phyloP scores from a whole-genome alignment of 345 rosid species.

The Microcos paniculata region DNA sequence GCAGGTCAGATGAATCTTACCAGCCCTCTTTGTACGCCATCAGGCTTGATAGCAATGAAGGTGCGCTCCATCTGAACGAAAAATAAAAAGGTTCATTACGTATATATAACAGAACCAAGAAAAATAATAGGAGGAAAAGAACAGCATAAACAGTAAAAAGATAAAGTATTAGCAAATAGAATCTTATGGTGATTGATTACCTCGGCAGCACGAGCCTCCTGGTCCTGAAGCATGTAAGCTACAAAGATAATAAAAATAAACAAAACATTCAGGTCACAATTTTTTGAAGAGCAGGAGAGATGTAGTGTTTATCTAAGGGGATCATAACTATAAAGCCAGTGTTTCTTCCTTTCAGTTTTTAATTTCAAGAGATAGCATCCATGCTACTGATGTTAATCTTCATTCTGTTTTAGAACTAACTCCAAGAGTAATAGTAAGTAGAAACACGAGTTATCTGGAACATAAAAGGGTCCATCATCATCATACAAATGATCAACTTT shows the following conservation, averaged over 20 bases:
- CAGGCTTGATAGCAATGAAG: slow-evolving; percentile 98
- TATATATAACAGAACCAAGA: not conserved
- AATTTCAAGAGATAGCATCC: not conserved
- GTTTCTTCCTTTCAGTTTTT: not conserved
- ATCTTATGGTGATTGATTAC: slow-evolving; percentile 31
- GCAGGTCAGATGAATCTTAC: slow-evolving; percentile 38
- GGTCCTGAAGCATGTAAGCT: slow-evolving; percentile 89
- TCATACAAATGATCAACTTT: not conserved
- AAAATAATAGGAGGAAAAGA: not conserved
- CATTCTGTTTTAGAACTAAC: not conserved
- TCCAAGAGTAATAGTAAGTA: not conserved
- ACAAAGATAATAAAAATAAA: slow-evolving; percentile 21
- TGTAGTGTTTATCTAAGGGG: not conserved
- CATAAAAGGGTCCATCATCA: slow-evolving; percentile 2
- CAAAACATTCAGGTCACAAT: not conserved
- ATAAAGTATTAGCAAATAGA: not conserved
- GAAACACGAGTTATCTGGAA: not conserved
- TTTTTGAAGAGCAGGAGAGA: not conserved
- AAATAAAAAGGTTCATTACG: not conserved
- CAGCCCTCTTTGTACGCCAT: slow-evolving; percentile 96
- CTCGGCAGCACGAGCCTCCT: slow-evolving; percentile 91
- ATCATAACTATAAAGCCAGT: not conserved
- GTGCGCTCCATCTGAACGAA: slow-evolving; percentile 74
- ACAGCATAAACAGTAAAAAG: not conserved
- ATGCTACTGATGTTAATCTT: not conserved